Percentiles rank a stretch among this genome's conserved stretches.
Evolutionary conservation across 768 basidiomycete genomes (phyloP).

Genomic region (Phaeolepiota aurea): DNA sequence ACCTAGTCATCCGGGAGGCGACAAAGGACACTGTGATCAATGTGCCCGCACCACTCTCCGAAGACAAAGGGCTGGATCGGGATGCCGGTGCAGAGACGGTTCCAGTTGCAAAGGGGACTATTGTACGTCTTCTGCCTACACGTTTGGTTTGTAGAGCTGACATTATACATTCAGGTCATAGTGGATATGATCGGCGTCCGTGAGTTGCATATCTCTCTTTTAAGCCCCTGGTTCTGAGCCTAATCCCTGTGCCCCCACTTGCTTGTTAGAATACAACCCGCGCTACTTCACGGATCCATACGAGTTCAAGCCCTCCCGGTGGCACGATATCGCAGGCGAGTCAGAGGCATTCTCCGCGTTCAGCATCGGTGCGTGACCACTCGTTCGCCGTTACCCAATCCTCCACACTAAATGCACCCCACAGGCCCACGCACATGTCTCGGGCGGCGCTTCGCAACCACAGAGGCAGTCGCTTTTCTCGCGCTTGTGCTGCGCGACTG

Average conservation of each 20-base stretch:
- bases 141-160: neutral
- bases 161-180: neutral
- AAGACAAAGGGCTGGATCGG: slow-evolving; percentile 2
- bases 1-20: neutral
- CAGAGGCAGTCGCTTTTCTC: slow-evolving; percentile 5
- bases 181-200: slow-evolving; percentile 2
- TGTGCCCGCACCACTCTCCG: neutral
- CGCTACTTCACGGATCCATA: slow-evolving; percentile 26
- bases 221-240: neutral
- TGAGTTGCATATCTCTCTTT: neutral
- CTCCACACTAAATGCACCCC: neutral
- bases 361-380: slow-evolving; percentile 5
- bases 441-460: slow-evolving; percentile 6
- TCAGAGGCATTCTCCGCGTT: slow-evolving; percentile 7
- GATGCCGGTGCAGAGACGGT: slow-evolving; percentile 3
- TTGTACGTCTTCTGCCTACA: neutral
- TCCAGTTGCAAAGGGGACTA: neutral
- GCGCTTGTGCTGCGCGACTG: slow-evolving; percentile 1
- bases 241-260: too few relatives aligned
- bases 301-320: slow-evolving; percentile 25
- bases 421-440: slow-evolving; percentile 2
- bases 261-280: slow-evolving; percentile 28
- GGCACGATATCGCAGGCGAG: slow-evolving; percentile 18
- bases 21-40: neutral
- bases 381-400: neutral